Base-by-base conservation (phyloP, 1,284 basidiomycete species). In the Mycosarcoma mackinlayi region DNA sequence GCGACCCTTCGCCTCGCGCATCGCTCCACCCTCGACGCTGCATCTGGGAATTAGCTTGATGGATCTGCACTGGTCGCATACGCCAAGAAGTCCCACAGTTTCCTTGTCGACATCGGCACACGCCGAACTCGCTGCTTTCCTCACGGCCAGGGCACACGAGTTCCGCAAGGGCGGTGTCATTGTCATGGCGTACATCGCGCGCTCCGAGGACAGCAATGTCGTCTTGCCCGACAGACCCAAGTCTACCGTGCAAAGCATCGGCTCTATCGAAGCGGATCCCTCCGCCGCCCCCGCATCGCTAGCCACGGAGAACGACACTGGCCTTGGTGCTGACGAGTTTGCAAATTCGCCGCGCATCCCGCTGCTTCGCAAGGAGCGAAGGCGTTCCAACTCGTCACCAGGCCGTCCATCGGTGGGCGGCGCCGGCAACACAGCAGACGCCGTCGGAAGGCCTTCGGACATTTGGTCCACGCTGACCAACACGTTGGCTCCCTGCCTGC, bases 11-110 rank as follows among this genome's bases (percentile, higher is more conserved):
- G 83, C 78, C 3, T 78, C 77, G 16, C 77, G 83, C 49, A 78
- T 84, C 35, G 69, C 80, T 23, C 83, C 84, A 0, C 77, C 76
- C 13, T 68, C 69, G 18, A 79, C 78, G 1, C 65, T 84, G 41
- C 77, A 79, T 40, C 61, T 83, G 11, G 84, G 84, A 3, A 77
- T 83, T 57, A 80, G 76, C 35, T 64, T 83, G 34, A 84, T 84
- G 84, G 78, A 82, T 39, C 53, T 84, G 61, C 84, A 84, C 50
- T 84, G 83, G 83, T 75, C 77, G 16, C 78, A 80, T 39, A 83
- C 79, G 7, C 78, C 80, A 8, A 54, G 69, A 19, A 79, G 78
- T 55, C 64, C 70, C 11, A 71, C 74, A 4, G 65, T 79, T 1
- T 75, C 78, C 0, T 60, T 79, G 4, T 79, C 81, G 7, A 82